These are phyloP conservation scores for apple (Malus domestica) DNA, from an alignment of 306 rosid species.

Conservation along the genomic window ASM211411v1 NC_041794.1:27881501-27882000, in stretches of 20 bases:
- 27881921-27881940: no score
- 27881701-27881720: slow-evolving; percentile 11
- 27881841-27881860: not conserved
- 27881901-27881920: not conserved
- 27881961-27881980: not conserved
- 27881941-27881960: no score
- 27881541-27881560: not conserved
- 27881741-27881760: not conserved
- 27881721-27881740: slow-evolving; percentile 28
- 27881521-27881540: not conserved
- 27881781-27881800: not conserved
- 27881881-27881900: no score
- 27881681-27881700: not conserved
- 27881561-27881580: not conserved
- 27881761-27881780: not conserved
- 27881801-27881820: not conserved
- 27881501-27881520: not conserved
- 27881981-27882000: not conserved
- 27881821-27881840: not conserved
- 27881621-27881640: not conserved
- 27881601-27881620: not conserved
- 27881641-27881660: not conserved
- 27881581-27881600: not conserved
- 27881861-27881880: no score
- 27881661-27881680: not conserved